Conservation (phyloP, 23 red algal species). For the Agarophyton chilense region DNA sequence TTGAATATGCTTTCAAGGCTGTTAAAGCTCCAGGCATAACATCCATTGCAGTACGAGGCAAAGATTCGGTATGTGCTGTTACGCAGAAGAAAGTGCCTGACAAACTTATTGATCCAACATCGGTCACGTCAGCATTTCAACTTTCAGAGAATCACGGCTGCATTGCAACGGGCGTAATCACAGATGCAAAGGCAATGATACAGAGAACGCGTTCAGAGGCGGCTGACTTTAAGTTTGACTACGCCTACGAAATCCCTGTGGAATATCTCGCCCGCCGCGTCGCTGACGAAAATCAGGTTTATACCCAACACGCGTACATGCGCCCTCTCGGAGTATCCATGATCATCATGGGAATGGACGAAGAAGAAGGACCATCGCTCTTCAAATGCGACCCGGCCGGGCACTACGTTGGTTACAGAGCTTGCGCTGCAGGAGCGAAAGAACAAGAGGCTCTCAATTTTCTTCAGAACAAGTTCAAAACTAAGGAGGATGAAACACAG, state of each 20-base stretch:
- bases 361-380: constrained; percentile 88
- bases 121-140: constrained; percentile 77
- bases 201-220: constrained; percentile 87
- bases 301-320: constrained; percentile 99
- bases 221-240: constrained; percentile 89
- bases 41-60: constrained; percentile 86
- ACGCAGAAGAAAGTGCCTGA: constrained; percentile 97
- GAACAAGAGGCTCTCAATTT: constrained; percentile 95
- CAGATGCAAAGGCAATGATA: constrained; percentile 87
- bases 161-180: constrained; percentile 81
- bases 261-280: constrained; percentile 87
- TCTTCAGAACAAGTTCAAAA: constrained; percentile 93
- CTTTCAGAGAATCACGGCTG: constrained; percentile 93
- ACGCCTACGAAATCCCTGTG: constrained; percentile 95
- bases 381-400: constrained; percentile 98
- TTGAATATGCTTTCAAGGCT: constrained; percentile 99
- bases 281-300: constrained; percentile 96
- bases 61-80: constrained; percentile 84
- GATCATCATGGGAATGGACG: constrained; percentile 94
- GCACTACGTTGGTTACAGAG: constrained; percentile 94
- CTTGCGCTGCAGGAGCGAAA: constrained; percentile 91
- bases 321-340: constrained; percentile 90
- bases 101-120: constrained; percentile 94
- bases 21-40: constrained; percentile 91
- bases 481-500: constrained; percentile 38